These are phyloP conservation scores for Escovopsis sp. DNA, from an alignment of 2,329 filamentous ascomycete genomes.

Conservation along the genomic window DNA sequence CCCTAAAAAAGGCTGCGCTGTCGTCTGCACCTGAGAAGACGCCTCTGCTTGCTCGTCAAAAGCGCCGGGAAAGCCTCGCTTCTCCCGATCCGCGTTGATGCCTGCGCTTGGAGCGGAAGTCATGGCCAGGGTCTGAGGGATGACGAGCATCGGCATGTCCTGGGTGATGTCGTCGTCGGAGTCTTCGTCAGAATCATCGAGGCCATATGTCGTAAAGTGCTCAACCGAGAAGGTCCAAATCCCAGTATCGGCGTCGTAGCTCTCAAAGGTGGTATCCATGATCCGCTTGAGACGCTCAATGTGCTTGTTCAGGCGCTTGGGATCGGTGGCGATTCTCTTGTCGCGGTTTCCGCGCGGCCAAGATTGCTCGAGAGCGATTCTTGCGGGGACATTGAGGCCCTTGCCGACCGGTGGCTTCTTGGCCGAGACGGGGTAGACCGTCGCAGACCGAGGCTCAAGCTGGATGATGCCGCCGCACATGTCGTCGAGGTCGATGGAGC, in stretches of 20 bases:
- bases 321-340: conserved; percentile 36
- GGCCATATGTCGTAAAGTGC: conserved; percentile 90
- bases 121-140: conserved; percentile 7
- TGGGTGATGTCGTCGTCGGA: conserved; percentile 36
- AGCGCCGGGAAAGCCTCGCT: conserved; percentile 54
- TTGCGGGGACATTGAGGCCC: conserved; percentile 81
- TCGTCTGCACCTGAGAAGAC: conserved; percentile 41
- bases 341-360: conserved; percentile 60
- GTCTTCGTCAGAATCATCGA: conserved; percentile 67
- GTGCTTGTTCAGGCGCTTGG: conserved; percentile 65
- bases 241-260: conserved; percentile 65
- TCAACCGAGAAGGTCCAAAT: conserved; percentile 88
- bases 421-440: conserved; percentile 65
- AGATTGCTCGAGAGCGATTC: conserved; percentile 79
- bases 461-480: conserved; percentile 64
- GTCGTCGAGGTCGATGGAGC: conserved; percentile 62
- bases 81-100: conserved; percentile 39
- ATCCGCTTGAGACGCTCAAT: conserved; percentile 68
- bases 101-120: conserved; percentile 12
- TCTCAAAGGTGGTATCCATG: conserved; percentile 63
- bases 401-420: conserved; percentile 76
- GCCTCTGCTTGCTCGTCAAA: conserved; percentile 51
- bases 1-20: conserved; percentile 76
- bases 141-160: conserved; percentile 7
- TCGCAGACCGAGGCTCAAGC: conserved; percentile 64